Evolutionary conservation across 805 yeast species (phyloP), one percentile per base, ranked within the genome.

Genomic region (Priceomyces fermenticarens): DNA sequence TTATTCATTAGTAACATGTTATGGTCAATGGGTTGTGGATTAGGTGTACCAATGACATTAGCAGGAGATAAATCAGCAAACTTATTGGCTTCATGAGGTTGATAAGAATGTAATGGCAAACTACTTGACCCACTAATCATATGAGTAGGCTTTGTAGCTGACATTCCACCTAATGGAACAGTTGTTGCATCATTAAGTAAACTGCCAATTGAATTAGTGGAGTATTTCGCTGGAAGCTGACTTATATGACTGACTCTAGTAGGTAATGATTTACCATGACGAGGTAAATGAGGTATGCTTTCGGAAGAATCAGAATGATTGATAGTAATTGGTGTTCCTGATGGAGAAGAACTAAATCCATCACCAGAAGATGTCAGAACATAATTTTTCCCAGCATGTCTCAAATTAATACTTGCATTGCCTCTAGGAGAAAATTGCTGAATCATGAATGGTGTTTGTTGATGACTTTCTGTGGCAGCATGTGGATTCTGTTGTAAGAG

Each of bases 141-240:
- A 20, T 20, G 4, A 8, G 25, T 20, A 20, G 25, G 25, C 25
- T 20, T 20, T 20, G 4, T 8, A 20, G 4, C 8, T 20, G 25
- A 8, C 25, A 20, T 20, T 5, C 25, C 25, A 14, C 32, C 31
- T 13, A 39, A 10, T 2, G 42, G 42, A 10, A 36, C 20, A 26
- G 23, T 39, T 8, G 25, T 20, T 6, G 32, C 17, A 5, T 39
- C 42, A 25, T 39, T 39, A 3, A 39, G 33, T 14, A 39, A 30
- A 12, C 27, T 39, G 9, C 29, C 32, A 12, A 39, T 39, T 10
- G 42, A 39, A 4, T 38, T 11, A 13, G 39, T n/a, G n/a, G 34
- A 9, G 12, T 30, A 39, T n/a, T 26, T 38, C 26, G 27, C 10
- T 25, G 11, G 32, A 11, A 32, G 16, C 8, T 20, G 25, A 32